These are phyloP conservation scores for Herpetospermum pedunculosum DNA, from an alignment of 306 rosid species.

Conservation along the genomic window DNA sequence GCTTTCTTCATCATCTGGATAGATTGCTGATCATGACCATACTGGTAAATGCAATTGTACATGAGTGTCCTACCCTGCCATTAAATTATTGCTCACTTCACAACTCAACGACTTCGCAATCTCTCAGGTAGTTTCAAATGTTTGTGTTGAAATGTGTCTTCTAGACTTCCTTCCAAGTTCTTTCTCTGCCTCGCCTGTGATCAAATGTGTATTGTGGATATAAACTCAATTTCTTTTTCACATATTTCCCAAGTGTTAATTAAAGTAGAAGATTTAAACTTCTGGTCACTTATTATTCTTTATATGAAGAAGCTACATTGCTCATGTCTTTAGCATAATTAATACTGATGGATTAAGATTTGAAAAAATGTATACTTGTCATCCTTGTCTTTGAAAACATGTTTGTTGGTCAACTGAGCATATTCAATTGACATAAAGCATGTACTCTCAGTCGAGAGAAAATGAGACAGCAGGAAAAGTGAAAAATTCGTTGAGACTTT, in stretches of 20 bases:
- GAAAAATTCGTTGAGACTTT: too few relatives aligned
- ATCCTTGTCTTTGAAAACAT: neutral
- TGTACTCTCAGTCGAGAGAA: too few relatives aligned
- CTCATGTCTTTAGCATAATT: too few relatives aligned
- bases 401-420: too few relatives aligned
- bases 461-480: too few relatives aligned
- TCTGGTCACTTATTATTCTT: neutral
- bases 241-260: neutral
- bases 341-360: too few relatives aligned
- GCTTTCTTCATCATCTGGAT: constrained; percentile 76
- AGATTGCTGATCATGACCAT: neutral
- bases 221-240: neutral
- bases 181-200: neutral
- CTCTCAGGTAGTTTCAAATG: neutral
- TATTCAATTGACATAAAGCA: too few relatives aligned
- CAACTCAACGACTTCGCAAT: neutral
- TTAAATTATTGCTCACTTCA: neutral
- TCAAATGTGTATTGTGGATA: neutral
- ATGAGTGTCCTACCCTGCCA: neutral
- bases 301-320: too few relatives aligned
- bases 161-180: neutral
- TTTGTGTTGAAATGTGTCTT: neutral
- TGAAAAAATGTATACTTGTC: too few relatives aligned
- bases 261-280: neutral
- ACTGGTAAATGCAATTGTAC: constrained; percentile 4